Percentiles rank a stretch among this genome's conserved stretches.
These are phyloP conservation scores for Ceratocystis cubensis DNA, from an alignment of 2,329 filamentous ascomycete genomes.

Conservation along the genomic window DNA sequence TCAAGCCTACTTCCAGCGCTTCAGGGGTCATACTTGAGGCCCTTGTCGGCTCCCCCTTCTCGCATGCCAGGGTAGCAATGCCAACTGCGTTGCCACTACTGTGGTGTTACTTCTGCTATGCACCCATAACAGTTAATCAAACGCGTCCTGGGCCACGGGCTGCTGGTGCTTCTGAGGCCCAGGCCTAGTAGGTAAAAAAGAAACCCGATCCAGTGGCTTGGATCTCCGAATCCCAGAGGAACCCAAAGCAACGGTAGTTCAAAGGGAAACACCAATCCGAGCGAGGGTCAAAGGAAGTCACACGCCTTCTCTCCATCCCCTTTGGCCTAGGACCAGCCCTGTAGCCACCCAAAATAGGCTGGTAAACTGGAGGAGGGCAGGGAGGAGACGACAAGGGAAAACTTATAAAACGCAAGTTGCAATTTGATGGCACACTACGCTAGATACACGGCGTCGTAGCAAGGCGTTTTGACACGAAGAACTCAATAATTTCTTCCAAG, in stretches of 20 bases:
- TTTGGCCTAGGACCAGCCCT: not conserved
- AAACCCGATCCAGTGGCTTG: conserved; percentile 13
- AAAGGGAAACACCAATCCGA: not conserved
- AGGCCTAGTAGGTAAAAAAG: not conserved
- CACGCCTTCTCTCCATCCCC: not conserved
- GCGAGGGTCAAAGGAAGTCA: not conserved
- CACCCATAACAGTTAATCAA: not conserved
- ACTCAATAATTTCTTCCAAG: not conserved
- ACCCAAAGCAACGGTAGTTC: conserved; percentile 5
- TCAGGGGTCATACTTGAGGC: not conserved
- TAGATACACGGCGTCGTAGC: not conserved
- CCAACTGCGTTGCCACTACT: not conserved
- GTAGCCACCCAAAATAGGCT: not conserved
- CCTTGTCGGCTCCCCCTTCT: not conserved
- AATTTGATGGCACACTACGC: not conserved
- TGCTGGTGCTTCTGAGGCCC: conserved; percentile 5
- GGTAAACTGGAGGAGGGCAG: not conserved
- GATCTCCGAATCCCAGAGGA: conserved; percentile 12
- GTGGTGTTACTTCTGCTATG: not conserved
- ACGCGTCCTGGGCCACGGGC: not conserved
- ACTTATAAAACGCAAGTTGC: not conserved
- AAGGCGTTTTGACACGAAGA: not conserved
- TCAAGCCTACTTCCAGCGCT: not conserved
- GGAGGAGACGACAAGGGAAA: not conserved
- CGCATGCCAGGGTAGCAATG: not conserved